Base-by-base conservation (phyloP, 495 filamentous ascomycete species). In the Massariosphaeria phaeospora region DNA sequence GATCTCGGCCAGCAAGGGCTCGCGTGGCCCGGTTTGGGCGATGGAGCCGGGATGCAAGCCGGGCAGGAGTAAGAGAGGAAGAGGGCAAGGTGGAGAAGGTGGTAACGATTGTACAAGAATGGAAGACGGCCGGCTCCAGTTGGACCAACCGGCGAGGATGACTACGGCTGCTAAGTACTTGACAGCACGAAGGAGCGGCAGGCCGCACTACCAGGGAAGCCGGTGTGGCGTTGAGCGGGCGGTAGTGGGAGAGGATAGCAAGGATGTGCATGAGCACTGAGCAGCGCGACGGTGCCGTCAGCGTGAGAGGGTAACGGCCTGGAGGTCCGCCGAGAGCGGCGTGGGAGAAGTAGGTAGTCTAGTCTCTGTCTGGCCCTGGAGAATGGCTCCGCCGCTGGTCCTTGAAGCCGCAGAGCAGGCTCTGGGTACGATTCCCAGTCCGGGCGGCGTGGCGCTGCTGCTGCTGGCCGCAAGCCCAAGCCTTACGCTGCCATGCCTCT, bases 101-200 rank as follows among this genome's bases (percentile, higher is more conserved):
- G 8, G 59, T 62, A 57, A 62, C 53, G 59, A 57, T 21, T 48
- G 53, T 49, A 57, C 59, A 39, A 48, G 48, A 57, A 47, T 31
- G 48, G 41, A 57, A 57, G 36, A 49, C 6, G 47, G 40, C 42
- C 40, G 47, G 48, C 29, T 52, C 23, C 31, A 46, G 56, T 49
- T 54, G 48, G 54, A 36, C 56, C 49, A 53, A 49, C 35, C 38
- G 35, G 41, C 48, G 42, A 33, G 15, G 56, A 59, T 44, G 41
- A 51, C 49, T 38, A 24, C 51, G 36, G 29, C 23, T 44, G 33
- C 45, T 35, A 61, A 52, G 2, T 41, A 31, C 39, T 41, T 44
- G 55, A 48, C 46, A 52, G 53, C 30, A 31, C 45, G 31, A 57
- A 57, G 42, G 52, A 53, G 43, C 52, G 59, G 52, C 38, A 55